Base-by-base conservation (phyloP, 2,329 filamentous ascomycete genomes). In the Chaetomium sp. region DNA sequence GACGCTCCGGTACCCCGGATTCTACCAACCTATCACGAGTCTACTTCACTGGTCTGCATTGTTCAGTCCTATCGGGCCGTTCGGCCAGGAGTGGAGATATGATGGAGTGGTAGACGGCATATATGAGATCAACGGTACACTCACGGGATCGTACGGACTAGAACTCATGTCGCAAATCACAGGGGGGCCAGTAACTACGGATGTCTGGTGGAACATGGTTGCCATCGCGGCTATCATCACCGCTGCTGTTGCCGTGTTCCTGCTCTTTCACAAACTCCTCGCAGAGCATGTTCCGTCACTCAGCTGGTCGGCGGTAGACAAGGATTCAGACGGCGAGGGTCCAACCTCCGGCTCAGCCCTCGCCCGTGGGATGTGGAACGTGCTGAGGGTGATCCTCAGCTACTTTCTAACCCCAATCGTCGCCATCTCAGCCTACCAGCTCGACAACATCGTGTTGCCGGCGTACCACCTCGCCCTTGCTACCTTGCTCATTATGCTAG, bases 121-220 rank as follows among this genome's bases (percentile, higher is more conserved):
- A 12, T 59, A 59, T 27, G 57, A 59, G 57, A 33, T 59, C 42
- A 59, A 59, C 42, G 57, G 57, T 27, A 59, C 57, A 16, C 57
- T 59, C 19, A 59, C 57, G 3, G 57, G 57, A 1, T 35, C 57
- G 42, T 59, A 59, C 57, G 57, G 57, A 0, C 42, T 58, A 27
- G 56, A 58, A 45, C 38, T 58, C 19, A 58, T 58, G 56, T 58
- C 56, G 25, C 56, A 58, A n/a, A 49, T 58, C 19, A 58, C 56
- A 19, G 56, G 56, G 8, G 42, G 56, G 19, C 57, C 57, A 9
- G n/a, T 59, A 29, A 59, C 42, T 6, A 59, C 49, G 57, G 57
- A 59, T n/a, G 57, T 59, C 1, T 59, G 57, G 57, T 33, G 42
- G 42, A 59, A 59, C 27, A 59, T 59, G 57, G 57, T 50, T 7